phyloP scores from a whole-genome alignment of 129 eudicot genomes.

The Flaveria sonorensis region DNA sequence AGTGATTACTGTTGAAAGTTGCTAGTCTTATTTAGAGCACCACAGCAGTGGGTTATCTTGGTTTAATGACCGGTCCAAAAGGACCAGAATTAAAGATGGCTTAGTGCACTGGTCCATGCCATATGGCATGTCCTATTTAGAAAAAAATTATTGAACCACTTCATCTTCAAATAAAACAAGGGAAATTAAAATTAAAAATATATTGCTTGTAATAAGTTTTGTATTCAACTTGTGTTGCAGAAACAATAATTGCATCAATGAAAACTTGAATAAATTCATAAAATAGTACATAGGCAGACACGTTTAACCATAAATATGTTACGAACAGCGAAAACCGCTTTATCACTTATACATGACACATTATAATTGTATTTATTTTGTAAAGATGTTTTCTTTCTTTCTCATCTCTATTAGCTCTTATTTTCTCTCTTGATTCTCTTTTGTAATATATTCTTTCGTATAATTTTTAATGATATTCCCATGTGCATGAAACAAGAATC shows the following conservation, averaged over 20 bases:
- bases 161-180: background rate
- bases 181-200: background rate
- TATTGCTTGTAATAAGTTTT: background rate
- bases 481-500: too few relatives aligned
- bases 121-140: background rate
- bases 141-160: background rate
- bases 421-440: too few relatives aligned
- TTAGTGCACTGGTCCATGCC: background rate
- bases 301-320: background rate
- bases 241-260: too few relatives aligned
- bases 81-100: slow-evolving; percentile 4
- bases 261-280: background rate
- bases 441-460: too few relatives aligned
- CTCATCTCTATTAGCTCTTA: too few relatives aligned
- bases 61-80: background rate
- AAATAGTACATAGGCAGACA: too few relatives aligned
- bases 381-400: background rate
- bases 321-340: background rate
- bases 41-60: background rate
- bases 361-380: too few relatives aligned
- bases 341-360: background rate
- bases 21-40: slow-evolving; percentile 13
- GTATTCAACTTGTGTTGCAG: background rate
- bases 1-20: background rate
- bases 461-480: too few relatives aligned